These are phyloP conservation scores for Parietaria judaica DNA, from an alignment of 306 rosid genomes.

Conservation along the genomic window DNA sequence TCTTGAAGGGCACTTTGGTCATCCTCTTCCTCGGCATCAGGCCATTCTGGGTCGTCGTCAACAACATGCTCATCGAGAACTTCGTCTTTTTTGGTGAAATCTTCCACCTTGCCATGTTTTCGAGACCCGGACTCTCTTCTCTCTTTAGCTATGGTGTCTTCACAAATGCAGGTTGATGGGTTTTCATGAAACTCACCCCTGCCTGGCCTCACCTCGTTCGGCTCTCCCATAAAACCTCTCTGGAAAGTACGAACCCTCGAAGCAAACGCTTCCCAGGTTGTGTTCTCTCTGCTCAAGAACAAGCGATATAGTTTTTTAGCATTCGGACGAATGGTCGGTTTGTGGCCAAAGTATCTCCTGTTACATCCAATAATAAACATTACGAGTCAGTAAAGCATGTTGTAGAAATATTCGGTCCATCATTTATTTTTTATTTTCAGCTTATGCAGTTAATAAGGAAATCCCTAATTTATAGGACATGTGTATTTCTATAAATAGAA, in stretches of 20 bases:
- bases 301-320: conserved; percentile 76
- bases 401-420: too few relatives aligned
- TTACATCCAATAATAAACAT: conserved; percentile 18
- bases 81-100: conserved; percentile 30
- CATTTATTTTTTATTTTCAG: too few relatives aligned
- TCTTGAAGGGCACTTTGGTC: conserved; percentile 52
- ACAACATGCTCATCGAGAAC: conserved; percentile 30
- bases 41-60: conserved; percentile 58
- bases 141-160: conserved; percentile 46
- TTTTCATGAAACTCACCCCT: conserved; percentile 98
- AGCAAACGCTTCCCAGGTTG: conserved; percentile 89
- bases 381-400: conserved; percentile 6
- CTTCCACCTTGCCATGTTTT: conserved; percentile 47
- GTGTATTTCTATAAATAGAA: too few relatives aligned
- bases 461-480: too few relatives aligned
- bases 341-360: conserved; percentile 97
- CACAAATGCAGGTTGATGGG: conserved; percentile 89
- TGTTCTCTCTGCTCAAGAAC: conserved; percentile 58
- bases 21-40: conserved; percentile 62
- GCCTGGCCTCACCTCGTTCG: conserved; percentile 85
- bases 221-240: conserved; percentile 94
- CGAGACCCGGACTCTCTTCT: conserved; percentile 32
- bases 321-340: conserved; percentile 98
- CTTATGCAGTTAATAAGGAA: too few relatives aligned
- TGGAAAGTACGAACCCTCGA: conserved; percentile 65